These are phyloP conservation scores for Corylus heterophylla DNA, from an alignment of 306 rosid genomes.

Conservation along the genomic window DNA sequence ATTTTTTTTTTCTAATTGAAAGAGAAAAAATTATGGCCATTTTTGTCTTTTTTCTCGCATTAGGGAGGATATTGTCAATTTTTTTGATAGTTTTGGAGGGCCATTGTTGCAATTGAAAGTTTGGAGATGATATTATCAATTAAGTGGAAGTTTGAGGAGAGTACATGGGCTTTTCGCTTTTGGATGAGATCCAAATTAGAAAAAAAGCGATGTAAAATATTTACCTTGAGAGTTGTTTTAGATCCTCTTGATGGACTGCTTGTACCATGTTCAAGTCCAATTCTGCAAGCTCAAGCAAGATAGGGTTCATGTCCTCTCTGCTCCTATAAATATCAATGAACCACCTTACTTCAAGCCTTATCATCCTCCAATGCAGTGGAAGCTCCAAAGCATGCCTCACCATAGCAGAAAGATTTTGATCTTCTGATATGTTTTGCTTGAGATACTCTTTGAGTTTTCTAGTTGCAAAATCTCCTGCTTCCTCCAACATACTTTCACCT, in stretches of 20 bases:
- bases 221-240: slow-evolving; percentile 14
- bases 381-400: slow-evolving; percentile 24
- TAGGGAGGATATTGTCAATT: no score
- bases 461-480: slow-evolving; percentile 13
- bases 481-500: slow-evolving; percentile 11
- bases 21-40: no score
- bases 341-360: slow-evolving; percentile 17
- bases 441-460: slow-evolving; percentile 1
- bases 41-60: no score
- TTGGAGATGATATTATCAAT: no score
- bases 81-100: no score
- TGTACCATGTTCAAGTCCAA: slow-evolving; percentile 17
- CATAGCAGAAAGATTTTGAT: not conserved
- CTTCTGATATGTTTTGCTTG: not conserved
- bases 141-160: no score
- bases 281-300: slow-evolving; percentile 6
- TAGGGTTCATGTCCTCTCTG: not conserved
- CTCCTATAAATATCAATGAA: slow-evolving; percentile 27
- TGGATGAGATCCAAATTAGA: not conserved
- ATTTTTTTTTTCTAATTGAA: no score
- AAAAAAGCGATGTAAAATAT: not conserved
- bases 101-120: no score
- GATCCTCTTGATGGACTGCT: slow-evolving; percentile 10
- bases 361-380: slow-evolving; percentile 24
- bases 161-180: no score